Base-by-base conservation (phyloP, 306 rosid genomes). In the Canavalia ensiformis region DNA sequence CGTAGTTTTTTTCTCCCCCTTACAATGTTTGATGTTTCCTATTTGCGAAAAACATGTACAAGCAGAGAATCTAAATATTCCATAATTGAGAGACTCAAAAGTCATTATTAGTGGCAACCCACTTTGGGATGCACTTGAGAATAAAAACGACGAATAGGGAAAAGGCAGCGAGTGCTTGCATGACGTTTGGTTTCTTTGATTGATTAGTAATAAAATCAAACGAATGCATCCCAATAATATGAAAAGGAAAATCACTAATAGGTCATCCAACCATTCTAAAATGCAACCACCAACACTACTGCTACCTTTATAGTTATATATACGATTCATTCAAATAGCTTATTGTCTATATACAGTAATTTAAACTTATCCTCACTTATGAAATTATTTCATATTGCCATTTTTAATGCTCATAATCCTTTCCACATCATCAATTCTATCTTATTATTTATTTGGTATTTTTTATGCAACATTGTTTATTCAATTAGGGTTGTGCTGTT, bases 41-140 rank as follows among this genome's bases (percentile, higher is more conserved):
- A 9, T 25, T 56, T 56, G 78, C 52, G 3, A 57, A 30, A 28
- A 56, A 33, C 13, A 70, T 29, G 30, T 8, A 41, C 3, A 28
- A 10, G 52, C 5, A 18, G 57, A 42, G 81, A 82, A 73, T 86
- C 72, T 84, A 74, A 81, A 49, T 33, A 64, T 71, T 31, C 31
- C 13, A 72, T 51, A 59, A 4, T 45, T 58, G 30, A 69, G 69
- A 51, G 88, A 81, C 64, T 47, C 63, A 74, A 58, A 75, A 67
- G 46, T 85, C 87, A 83, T 72, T 78, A 46, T 81, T 84, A 89
- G 97, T 91, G 96, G 87, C 84, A 76, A 85, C 9, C 66, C 87
- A 73, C 88, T 84, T 86, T 81, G 82, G 68, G 84, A 58, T 82
- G 89, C 94, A 84, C 86, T 85, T 39, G 68, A 47, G 83, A 84